Evolutionary conservation across 345 rosid genomes (phyloP), one percentile per base, ranked within the genome.

Genomic region (Gossypium australe): DNA sequence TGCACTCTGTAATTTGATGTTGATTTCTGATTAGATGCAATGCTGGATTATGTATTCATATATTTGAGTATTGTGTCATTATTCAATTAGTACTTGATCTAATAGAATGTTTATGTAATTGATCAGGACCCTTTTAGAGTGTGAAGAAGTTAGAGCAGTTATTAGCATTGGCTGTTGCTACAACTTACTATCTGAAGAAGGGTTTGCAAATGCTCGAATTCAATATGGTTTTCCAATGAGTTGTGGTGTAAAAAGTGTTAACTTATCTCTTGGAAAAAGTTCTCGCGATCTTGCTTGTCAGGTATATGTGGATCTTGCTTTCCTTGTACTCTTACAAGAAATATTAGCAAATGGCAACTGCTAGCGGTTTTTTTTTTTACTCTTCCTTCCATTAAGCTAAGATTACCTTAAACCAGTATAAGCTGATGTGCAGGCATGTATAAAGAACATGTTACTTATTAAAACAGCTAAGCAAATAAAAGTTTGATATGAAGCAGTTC

Each of bases 161-260:
- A 84, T 94, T 78, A 92, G 98, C 84, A 85, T 94, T 79, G 98
- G 97, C 73, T 94, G 97, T 83, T 92, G 98, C 86, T 94, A 92
- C 87, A 92, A 94, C 85, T 86, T 94, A 76, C 77, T 94, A 78
- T 89, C 98, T 20, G 94, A 90, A 78, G 90, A 76, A 67, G 80
- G 78, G 56, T 72, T 41, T 66, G 85, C 81, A 67, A 25, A 59
- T 59, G 76, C 75, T 64, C 77, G 70, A 77, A 79, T 83, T 76
- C 85, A 76, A 9, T 78, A 81, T 64, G 95, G 97, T 64, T 94
- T 86, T 78, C 98, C 97, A 2, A 72, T 92, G 91, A 92, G 98
- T 74, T 20, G 45, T 79, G 90, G 97, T 79, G 84, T 89, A 83
- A 90, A 78, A 84, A 82, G 84, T 83, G 62, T 59, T 41, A 82